phyloP scores from a whole-genome alignment of 176 grass and related monocot genomes.

The Oryza coarctata region DNA sequence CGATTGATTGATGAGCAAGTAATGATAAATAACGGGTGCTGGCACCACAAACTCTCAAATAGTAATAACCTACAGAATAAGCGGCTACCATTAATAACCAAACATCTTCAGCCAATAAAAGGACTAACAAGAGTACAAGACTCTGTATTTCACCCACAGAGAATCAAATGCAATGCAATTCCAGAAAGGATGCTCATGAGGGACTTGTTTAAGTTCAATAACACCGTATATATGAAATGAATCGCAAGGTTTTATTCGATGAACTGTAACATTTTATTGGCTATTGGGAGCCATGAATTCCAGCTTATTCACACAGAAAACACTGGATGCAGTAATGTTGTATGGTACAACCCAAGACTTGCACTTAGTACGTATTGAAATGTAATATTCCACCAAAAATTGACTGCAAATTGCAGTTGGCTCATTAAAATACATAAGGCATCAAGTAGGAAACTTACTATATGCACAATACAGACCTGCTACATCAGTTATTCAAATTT shows the following conservation, averaged over 20 bases:
- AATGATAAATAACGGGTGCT: neutral
- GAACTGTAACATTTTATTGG: conserved; percentile 18
- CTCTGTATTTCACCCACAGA: neutral
- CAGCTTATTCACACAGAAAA: conserved; percentile 44
- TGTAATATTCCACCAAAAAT: conserved; percentile 32
- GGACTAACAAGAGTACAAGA: neutral
- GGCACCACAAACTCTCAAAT: neutral
- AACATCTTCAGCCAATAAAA: neutral
- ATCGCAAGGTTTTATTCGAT: conserved; percentile 21
- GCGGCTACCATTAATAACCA: neutral
- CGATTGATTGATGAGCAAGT: conserved; percentile 12
- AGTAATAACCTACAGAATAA: neutral
- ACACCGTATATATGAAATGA: neutral
- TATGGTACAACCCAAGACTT: conserved; percentile 26
- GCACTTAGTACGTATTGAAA: neutral
- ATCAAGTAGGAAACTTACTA: conserved; percentile 13
- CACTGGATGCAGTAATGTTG: conserved; percentile 17
- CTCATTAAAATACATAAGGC: conserved; percentile 28
- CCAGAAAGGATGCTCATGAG: neutral
- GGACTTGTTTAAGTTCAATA: neutral
- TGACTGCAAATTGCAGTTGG: neutral
- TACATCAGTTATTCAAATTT: neutral
- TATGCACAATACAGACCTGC: conserved; percentile 27
- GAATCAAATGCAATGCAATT: conserved; percentile 1
- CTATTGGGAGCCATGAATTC: neutral